A percentile compares a stretch with the other conserved stretches of the same genome.
phyloP scores from a whole-genome alignment of 495 filamentous ascomycete species.

The Glarea lozoyensis region DNA sequence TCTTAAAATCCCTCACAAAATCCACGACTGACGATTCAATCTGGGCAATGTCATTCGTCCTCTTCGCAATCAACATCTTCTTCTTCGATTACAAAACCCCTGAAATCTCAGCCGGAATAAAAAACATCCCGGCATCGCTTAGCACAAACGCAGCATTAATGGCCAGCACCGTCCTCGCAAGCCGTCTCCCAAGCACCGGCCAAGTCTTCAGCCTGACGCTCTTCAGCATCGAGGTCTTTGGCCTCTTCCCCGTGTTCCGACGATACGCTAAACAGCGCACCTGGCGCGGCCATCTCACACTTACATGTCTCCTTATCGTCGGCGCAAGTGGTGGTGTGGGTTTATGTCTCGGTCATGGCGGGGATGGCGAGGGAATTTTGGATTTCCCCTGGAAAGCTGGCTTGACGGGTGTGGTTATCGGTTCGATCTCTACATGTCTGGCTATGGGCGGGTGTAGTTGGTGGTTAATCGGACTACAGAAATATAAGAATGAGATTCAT shows the following conservation, averaged over 20 bases:
- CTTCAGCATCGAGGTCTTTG: constrained; percentile 95
- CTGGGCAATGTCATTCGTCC: constrained; percentile 91
- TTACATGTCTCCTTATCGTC: constrained; percentile 73
- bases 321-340: constrained; percentile 72
- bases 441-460: constrained; percentile 91
- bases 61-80: constrained; percentile 91
- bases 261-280: constrained; percentile 74
- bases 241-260: constrained; percentile 90
- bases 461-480: constrained; percentile 96
- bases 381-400: constrained; percentile 53
- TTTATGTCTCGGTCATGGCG: constrained; percentile 50
- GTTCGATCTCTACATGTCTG: constrained; percentile 56
- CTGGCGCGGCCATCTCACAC: constrained; percentile 70
- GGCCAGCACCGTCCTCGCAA: constrained; percentile 88
- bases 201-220: constrained; percentile 94
- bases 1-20: constrained; percentile 85
- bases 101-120: constrained; percentile 35
- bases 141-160: constrained; percentile 94
- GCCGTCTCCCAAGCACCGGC: constrained; percentile 74
- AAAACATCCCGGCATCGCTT: constrained; percentile 66
- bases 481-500: constrained; percentile 98
- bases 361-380: constrained; percentile 25
- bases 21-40: constrained; percentile 88
- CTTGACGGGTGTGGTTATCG: constrained; percentile 62
- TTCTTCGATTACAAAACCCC: constrained; percentile 85